A percentile compares a stretch with the other conserved stretches of the same genome.
Evolutionary conservation across 805 yeast species (phyloP).

Genomic region (Yamadazyma olivae): DNA sequence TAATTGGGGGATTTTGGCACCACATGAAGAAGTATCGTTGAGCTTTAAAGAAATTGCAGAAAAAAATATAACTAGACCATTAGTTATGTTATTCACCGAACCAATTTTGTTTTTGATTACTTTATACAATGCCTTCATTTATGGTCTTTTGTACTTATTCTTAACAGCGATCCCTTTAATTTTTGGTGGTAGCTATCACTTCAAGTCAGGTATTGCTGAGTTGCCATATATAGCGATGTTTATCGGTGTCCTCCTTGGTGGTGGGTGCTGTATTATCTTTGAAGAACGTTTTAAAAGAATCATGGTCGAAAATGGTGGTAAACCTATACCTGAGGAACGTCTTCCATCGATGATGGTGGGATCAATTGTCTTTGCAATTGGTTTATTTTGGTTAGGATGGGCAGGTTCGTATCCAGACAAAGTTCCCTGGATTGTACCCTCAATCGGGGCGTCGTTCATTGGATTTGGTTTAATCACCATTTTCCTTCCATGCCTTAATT

Average conservation of each 20-base stretch:
- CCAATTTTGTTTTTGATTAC: constrained; percentile 43
- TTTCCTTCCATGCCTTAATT: constrained; percentile 59
- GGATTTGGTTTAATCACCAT: constrained; percentile 51
- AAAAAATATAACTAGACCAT: constrained; percentile 36
- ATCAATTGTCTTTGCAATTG: constrained; percentile 67
- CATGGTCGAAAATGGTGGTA: constrained; percentile 51
- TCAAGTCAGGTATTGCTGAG: constrained; percentile 59
- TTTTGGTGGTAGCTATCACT: constrained; percentile 57
- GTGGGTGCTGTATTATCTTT: constrained; percentile 45
- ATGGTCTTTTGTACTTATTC: constrained; percentile 45
- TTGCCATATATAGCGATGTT: constrained; percentile 79
- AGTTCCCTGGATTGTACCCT: constrained; percentile 78
- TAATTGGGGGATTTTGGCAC: constrained; percentile 38
- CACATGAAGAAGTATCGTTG: constrained; percentile 33
- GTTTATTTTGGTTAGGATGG: constrained; percentile 88
- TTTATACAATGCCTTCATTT: constrained; percentile 47
- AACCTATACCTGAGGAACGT: constrained; percentile 75
- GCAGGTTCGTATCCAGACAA: constrained; percentile 68
- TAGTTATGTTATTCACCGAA: constrained; percentile 36
- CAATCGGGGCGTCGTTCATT: constrained; percentile 40
- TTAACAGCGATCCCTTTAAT: constrained; percentile 44
- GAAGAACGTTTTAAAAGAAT: constrained; percentile 53
- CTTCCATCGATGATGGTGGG: constrained; percentile 76
- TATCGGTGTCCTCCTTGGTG: constrained; percentile 64
- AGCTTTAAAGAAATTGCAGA: constrained; percentile 30